Conservation (phyloP, 2,329 filamentous ascomycete genomes). For the Aspergillus sp. region DNA sequence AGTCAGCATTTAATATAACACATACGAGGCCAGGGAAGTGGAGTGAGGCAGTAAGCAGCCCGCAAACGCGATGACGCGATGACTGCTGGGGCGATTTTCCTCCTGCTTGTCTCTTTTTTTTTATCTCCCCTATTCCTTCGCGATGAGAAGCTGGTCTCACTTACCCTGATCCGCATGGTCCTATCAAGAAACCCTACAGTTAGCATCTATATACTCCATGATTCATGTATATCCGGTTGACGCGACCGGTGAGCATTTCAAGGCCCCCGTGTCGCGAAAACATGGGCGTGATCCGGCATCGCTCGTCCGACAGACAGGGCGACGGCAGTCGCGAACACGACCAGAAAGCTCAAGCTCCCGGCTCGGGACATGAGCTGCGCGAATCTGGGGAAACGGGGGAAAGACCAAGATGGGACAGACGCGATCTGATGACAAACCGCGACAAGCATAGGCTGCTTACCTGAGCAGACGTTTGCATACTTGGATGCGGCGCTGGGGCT, state of each 20-base stretch:
- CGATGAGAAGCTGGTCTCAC: constrained; percentile 26
- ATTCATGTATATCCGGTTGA: not conserved
- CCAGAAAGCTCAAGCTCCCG: not conserved
- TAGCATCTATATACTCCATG: constrained; percentile 9
- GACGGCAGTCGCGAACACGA: constrained; percentile 2
- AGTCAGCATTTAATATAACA: constrained; percentile 15
- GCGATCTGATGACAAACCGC: constrained; percentile 42
- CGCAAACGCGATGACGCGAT: not conserved
- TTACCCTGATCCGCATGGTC: constrained; percentile 51
- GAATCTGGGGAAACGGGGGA: constrained; percentile 12
- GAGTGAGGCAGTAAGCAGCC: not conserved
- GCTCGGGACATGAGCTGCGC: not conserved
- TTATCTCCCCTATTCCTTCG: not conserved
- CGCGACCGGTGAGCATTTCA: constrained; percentile 15
- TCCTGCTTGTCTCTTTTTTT: not conserved
- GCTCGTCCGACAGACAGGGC: not conserved
- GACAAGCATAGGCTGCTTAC: constrained; percentile 50
- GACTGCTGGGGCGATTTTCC: not conserved
- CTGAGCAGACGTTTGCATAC: constrained; percentile 54
- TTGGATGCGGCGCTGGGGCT: constrained; percentile 52
- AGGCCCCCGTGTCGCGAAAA: not conserved
- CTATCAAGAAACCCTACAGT: constrained; percentile 26
- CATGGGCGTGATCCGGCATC: constrained; percentile 11
- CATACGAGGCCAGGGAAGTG: not conserved
- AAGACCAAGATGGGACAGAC: constrained; percentile 14